Evolutionary conservation across 2,329 filamentous ascomycete species (phyloP), one percentile per base, ranked within the genome.

Genomic region (Monilinia vaccinii-corymbosi): DNA sequence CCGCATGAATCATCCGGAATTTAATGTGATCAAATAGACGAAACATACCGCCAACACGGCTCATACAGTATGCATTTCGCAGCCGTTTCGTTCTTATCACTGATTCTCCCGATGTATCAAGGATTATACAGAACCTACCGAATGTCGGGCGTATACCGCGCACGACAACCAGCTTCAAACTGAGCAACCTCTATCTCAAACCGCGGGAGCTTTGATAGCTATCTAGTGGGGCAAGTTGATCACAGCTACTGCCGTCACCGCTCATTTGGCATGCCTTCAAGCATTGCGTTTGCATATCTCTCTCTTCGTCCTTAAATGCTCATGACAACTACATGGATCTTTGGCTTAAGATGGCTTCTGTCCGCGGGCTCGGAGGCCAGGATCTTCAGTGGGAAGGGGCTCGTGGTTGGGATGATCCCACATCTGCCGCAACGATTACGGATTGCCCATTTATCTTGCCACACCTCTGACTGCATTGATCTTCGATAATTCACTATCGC

Each of bases 401-500:
- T 53, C 21, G 28, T 42, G 18, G 36, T 32, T 53, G 38, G 36
- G 28, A 44, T 53, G n/a, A 53, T 53, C 38, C 51, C 42, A 25
- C 25, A 53, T 10, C 32, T 28, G 42, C 28, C 18, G 23, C 13
- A 42, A 23, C 31, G 14, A 21, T 50, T 32, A 38, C 21, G 10
- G 38, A 36, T 18, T 36, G 16, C 28, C n/a, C 25, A 32, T 53
- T 18, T 53, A 28, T 53, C 32, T 44, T 53, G 51, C 51, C 38
- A 44, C 38, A 53, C 51, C 32, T 44, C 38, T 44, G 38, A 53
- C 51, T 44, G 51, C 51, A 53, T 53, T 42, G 25, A 7, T 44
- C 38, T 42, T 53, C 38, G 38, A 53, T 32, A 53, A 44, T 44
- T 44, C n/a, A 53, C 51, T 53, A 53, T 53, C 51, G 51, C 51